Evolutionary conservation across 192 early-diverging fungal species (phyloP).

Genomic region (Podila epicladia): DNA sequence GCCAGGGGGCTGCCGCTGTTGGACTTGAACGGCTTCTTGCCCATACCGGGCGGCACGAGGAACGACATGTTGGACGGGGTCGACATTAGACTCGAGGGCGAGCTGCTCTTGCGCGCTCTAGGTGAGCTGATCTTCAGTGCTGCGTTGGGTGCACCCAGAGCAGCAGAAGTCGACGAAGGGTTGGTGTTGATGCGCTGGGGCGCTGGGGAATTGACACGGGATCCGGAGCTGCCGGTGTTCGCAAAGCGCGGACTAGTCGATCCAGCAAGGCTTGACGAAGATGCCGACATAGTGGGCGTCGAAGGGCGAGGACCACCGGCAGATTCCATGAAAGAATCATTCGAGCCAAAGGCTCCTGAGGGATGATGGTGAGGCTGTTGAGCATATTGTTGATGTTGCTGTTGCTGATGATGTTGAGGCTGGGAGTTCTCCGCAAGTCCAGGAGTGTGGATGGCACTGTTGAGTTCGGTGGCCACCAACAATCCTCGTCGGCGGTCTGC

Average conservation of each 20-base stretch:
- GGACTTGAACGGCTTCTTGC: conserved; percentile 1
- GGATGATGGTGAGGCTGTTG: conserved; percentile 1
- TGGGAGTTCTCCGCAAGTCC: conserved; percentile 13
- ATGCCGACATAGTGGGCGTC: conserved; percentile 49
- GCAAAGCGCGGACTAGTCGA: conserved; percentile 49
- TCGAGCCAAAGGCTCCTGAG: conserved; percentile 48
- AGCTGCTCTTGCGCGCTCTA: conserved; percentile 33
- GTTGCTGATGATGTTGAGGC: conserved; percentile 1
- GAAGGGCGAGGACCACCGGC: conserved; percentile 42
- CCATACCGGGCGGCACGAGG: conserved; percentile 17
- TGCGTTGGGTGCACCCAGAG: conserved; percentile 1
- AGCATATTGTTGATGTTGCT: conserved; percentile 8
- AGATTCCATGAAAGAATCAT: conserved; percentile 33
- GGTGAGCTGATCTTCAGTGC: conserved; percentile 9
- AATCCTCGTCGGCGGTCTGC: conserved; percentile 64
- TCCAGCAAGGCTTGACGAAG: conserved; percentile 48
- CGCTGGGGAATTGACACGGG: conserved; percentile 17
- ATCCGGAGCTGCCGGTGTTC: neutral
- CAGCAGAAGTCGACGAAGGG: conserved; percentile 5
- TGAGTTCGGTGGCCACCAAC: conserved; percentile 60
- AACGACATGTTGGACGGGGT: conserved; percentile 46
- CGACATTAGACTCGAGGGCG: conserved; percentile 31
- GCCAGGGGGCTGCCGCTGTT: conserved; percentile 32
- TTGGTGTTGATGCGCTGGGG: neutral
- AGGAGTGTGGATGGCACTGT: conserved; percentile 46